Evolutionary conservation across 768 basidiomycete genomes (phyloP).

Genomic region (Lentinula aciculospora): DNA sequence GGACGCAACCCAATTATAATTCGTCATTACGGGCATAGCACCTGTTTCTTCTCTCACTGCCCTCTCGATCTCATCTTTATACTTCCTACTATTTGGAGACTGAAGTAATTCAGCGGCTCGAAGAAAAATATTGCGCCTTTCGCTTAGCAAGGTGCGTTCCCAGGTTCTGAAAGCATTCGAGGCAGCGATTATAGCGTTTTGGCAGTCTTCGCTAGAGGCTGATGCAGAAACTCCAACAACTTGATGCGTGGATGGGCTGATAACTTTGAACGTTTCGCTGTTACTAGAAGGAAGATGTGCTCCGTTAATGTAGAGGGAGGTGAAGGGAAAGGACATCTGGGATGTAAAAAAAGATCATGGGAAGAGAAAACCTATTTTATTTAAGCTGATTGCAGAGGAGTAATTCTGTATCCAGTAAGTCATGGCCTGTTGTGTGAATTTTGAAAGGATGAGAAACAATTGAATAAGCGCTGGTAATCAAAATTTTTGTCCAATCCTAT

Average conservation of each 20-base stretch:
- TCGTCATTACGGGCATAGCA: constrained; percentile 17
- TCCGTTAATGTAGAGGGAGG: constrained; percentile 31
- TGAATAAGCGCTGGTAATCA: too few species aligned
- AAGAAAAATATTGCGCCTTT: constrained; percentile 39
- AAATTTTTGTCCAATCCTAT: too few species aligned
- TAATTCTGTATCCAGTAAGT: not conserved
- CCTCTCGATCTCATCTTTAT: constrained; percentile 26
- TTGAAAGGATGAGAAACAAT: too few species aligned
- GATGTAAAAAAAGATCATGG: not conserved
- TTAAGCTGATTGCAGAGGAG: not conserved
- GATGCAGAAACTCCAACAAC: constrained; percentile 41
- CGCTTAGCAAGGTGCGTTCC: constrained; percentile 30
- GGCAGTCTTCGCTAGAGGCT: constrained; percentile 39
- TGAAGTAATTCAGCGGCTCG: constrained; percentile 42
- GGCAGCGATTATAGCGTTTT: constrained; percentile 39
- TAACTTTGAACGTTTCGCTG: constrained; percentile 38
- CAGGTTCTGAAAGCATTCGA: constrained; percentile 40
- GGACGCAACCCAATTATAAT: constrained; percentile 21
- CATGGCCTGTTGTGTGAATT: too few species aligned
- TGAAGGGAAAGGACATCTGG: constrained; percentile 14
- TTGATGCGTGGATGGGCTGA: constrained; percentile 33
- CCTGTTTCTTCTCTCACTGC: constrained; percentile 33
- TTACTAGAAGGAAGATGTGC: constrained; percentile 23
- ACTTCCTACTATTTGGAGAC: constrained; percentile 22
- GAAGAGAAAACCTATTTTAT: not conserved